Evolutionary conservation across 768 basidiomycete species (phyloP), one percentile per base, ranked within the genome.

Genomic region (Termitomyces sp.): DNA sequence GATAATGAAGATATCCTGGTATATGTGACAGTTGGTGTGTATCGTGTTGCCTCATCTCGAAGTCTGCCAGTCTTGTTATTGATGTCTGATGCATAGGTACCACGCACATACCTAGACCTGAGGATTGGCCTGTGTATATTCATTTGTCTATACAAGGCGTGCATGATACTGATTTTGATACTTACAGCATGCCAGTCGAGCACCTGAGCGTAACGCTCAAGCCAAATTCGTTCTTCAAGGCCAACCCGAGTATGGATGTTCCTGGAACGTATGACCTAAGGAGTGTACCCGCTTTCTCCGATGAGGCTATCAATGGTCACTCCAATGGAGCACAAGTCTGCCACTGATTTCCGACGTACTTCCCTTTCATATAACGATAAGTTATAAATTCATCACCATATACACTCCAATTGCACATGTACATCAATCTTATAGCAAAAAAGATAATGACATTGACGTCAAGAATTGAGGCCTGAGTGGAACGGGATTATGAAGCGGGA

Each of bases 161-260:
- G 45, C n/a, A 24, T 18, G 22, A 35, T 45, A 20, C 38, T 7
- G 14, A 3, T 55, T 53, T 40, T 52, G 61, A 63, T 10, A 7
- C 18, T 45, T 60, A 3, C 54, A 91, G 89, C 32, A 94, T 93
- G 92, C 92, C 92, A 9, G 87, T 84, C 28, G 91, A 94, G 65
- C 79, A 85, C 61, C 38, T 94, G 28, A 82, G 71, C 56, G 66
- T 95, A 48, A 73, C 83, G 13, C 84, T 97, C 74, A 91, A 90
- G 66, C 94, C 94, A 14, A 78, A 77, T 43, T 84, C 84, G 52
- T 97, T 97, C 83, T 98, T 97, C 76, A 79, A 77, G 63, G 75
- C 75, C 63, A 96, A 95, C 71, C 94, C 94, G 3, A 85, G 88
- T 62, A 85, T 96, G 81, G 94, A 97, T 66, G 91, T 96, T 13